Base-by-base conservation (phyloP, 345 rosid genomes). In the Camelina neglecta region DNA sequence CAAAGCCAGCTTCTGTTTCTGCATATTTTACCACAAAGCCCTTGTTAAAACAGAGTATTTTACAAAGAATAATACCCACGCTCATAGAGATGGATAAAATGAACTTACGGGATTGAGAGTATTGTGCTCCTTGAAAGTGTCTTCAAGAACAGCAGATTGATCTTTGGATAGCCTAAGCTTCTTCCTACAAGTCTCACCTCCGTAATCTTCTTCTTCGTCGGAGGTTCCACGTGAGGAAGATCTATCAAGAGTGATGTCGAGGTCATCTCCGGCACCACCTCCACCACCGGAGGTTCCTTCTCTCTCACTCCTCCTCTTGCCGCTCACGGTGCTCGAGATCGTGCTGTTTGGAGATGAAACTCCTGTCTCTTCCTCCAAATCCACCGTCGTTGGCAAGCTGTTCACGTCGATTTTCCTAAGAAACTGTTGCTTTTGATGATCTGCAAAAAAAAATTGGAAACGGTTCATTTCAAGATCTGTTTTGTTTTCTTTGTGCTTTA, bases 271-370 rank as follows among this genome's bases (percentile, higher is more conserved):
- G 56, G 11, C 31, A 53, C 41, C 75, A 41, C 61, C 75, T 26
- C 50, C 72, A 53, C 38, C 72, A 41, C 38, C 56, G 48, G 77
- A 74, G 29, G 79, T 75, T 59, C 79, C 79, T 76, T 92, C 99
- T 55, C 97, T 84, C 75, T 87, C 97, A 80, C 93, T 87, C 64
- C 81, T 78, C 75, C 70, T 78, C 78, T 93, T 96, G 9, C 98
- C 97, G 24, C 96, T 93, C 10, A 90, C 76, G 61, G 91, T 89
- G 66, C 81, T 78, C 11, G 99, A 96, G 78, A 96, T 75, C 57
- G 99, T 93, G 76, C 98, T 96, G 84, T 96, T 96, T 12, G 96
- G 99, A 6, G 98, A 96, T 0, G 96, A 93, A 31, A 86, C 93
- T 8, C 95, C 97, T 0, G 88, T 89, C 71, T 91, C 98, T 50